These are phyloP conservation scores for Trypanosoma lewisi DNA, from an alignment of 208 protist species.

Conservation along the genomic window DNA sequence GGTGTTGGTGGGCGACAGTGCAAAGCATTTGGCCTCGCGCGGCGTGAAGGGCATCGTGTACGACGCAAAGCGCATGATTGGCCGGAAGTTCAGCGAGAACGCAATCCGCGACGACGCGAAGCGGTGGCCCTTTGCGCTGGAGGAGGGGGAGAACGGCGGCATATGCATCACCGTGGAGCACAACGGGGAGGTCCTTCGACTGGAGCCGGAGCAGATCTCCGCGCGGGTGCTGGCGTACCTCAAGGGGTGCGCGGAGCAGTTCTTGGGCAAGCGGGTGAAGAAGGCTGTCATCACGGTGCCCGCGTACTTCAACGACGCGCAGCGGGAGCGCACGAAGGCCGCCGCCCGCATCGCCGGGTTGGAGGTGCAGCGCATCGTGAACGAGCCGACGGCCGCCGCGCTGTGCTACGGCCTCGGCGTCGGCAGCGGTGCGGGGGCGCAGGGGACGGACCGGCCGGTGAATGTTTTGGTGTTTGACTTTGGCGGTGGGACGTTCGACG, in stretches of 20 bases:
- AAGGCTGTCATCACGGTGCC: constrained; percentile 96
- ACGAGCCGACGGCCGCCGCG: constrained; percentile 97
- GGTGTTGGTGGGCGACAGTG: background rate
- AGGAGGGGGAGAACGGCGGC: constrained; percentile 38
- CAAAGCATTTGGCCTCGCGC: constrained; percentile 26
- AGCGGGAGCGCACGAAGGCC: constrained; percentile 97
- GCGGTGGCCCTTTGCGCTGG: constrained; percentile 95
- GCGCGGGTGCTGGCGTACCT: constrained; percentile 95
- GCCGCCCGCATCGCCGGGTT: constrained; percentile 95
- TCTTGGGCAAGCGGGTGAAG: constrained; percentile 91
- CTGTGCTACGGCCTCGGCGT: constrained; percentile 97
- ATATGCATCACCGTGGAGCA: constrained; percentile 54
- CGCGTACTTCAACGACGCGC: constrained; percentile 97
- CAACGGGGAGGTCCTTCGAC: constrained; percentile 82
- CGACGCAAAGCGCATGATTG: constrained; percentile 97
- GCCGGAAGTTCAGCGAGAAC: constrained; percentile 81
- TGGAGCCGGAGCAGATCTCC: constrained; percentile 96
- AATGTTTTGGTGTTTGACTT: constrained; percentile 97
- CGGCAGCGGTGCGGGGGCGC: constrained; percentile 27
- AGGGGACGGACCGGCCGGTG: constrained; percentile 18
- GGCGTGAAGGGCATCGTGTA: constrained; percentile 93
- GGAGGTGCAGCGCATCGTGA: constrained; percentile 96
- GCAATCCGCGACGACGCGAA: constrained; percentile 89
- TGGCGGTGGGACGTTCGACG: constrained; percentile 97
- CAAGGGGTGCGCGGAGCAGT: constrained; percentile 93